Percentiles rank a stretch among this genome's conserved stretches.
Evolutionary conservation across 768 basidiomycete species (phyloP).

Genomic region (Mycena galericulata): DNA sequence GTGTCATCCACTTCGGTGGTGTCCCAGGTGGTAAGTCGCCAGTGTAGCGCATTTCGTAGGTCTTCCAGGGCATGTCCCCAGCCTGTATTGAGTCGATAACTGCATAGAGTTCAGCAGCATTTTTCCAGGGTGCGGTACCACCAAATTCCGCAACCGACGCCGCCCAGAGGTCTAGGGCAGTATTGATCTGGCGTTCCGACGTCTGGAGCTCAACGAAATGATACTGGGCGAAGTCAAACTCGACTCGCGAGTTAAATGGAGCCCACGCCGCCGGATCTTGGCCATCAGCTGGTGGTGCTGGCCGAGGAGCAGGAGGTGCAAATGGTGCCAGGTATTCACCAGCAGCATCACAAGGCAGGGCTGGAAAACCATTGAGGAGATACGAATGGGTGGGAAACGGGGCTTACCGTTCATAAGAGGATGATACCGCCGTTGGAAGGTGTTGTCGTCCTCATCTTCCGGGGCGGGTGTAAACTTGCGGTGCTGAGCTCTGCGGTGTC

Average conservation of each 20-base stretch:
- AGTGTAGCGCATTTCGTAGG: constrained; percentile 8
- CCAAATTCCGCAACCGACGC: background rate
- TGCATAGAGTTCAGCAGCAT: constrained; percentile 35
- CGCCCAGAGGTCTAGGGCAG: constrained; percentile 20
- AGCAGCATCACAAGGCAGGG: constrained; percentile 5
- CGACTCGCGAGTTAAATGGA: background rate
- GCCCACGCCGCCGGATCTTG: constrained; percentile 14
- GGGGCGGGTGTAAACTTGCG: constrained; percentile 18
- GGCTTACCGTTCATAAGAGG: constrained; percentile 1
- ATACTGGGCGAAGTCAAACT: constrained; percentile 17
- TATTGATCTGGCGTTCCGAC: background rate
- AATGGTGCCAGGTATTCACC: background rate
- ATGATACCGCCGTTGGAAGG: background rate
- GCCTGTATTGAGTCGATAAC: constrained; percentile 40
- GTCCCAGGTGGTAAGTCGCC: background rate
- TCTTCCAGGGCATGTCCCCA: constrained; percentile 42
- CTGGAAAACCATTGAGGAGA: background rate
- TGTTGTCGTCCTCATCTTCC: constrained; percentile 17
- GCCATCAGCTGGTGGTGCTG: constrained; percentile 1
- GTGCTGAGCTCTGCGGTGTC: background rate
- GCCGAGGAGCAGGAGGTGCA: background rate
- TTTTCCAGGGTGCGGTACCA: constrained; percentile 4
- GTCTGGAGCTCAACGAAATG: constrained; percentile 13
- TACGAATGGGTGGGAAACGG: background rate
- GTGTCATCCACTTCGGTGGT: constrained; percentile 5